Conservation (phyloP, 805 yeast genomes). For the Teunomyces gatunensis region DNA sequence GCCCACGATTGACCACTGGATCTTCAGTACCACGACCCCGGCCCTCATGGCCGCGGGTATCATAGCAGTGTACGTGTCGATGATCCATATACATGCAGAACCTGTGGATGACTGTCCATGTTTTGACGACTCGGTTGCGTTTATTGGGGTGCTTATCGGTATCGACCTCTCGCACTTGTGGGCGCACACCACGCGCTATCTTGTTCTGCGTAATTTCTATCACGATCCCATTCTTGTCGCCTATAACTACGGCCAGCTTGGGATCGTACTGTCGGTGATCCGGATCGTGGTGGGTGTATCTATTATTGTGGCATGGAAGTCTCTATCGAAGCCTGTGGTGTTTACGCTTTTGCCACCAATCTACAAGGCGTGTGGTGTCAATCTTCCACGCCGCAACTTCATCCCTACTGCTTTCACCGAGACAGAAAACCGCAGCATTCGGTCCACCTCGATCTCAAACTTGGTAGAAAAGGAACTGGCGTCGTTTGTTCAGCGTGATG, state of each 20-base stretch:
- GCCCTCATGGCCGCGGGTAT: conserved; percentile 36
- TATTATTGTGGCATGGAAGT: conserved; percentile 70
- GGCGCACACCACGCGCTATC: conserved; percentile 30
- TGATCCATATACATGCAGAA: conserved; percentile 69
- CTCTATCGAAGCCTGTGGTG: conserved; percentile 64
- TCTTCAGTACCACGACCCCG: conserved; percentile 26
- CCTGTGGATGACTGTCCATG: conserved; percentile 97
- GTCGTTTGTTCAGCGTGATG: conserved; percentile 16
- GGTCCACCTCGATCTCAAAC: conserved; percentile 41
- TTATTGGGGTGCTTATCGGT: conserved; percentile 84
- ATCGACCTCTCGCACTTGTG: conserved; percentile 62
- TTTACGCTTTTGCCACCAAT: conserved; percentile 58
- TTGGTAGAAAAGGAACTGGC: conserved; percentile 17
- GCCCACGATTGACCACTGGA: conserved; percentile 44
- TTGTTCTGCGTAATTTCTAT: conserved; percentile 15
- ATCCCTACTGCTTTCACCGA: conserved; percentile 37
- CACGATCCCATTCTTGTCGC: conserved; percentile 39
- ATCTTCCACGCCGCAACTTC: conserved; percentile 39
- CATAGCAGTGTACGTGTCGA: conserved; percentile 39
- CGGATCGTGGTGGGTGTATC: conserved; percentile 63
- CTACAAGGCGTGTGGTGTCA: conserved; percentile 41
- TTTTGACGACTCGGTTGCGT: conserved; percentile 92
- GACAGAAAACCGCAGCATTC: conserved; percentile 30
- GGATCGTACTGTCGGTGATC: conserved; percentile 37
- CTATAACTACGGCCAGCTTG: conserved; percentile 40